Conservation (phyloP, 345 rosid genomes). For the Bretschneidera sinensis region DNA sequence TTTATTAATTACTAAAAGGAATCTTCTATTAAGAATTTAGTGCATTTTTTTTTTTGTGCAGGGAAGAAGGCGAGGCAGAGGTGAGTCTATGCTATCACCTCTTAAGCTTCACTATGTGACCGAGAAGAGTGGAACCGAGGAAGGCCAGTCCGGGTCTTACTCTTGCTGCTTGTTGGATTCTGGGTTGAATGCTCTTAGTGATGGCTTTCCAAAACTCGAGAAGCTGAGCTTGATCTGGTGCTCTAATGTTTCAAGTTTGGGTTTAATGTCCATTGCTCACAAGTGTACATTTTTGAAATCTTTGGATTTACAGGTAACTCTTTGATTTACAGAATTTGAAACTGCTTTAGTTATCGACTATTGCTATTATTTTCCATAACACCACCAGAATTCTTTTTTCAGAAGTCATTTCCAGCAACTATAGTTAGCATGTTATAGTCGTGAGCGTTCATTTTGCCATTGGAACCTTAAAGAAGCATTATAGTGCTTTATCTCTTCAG, state of each 20-base stretch:
- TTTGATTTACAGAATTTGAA: too few relatives aligned
- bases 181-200: constrained; percentile 57
- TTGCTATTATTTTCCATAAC: neutral
- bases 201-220: constrained; percentile 65
- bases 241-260: constrained; percentile 62
- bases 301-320: constrained; percentile 74
- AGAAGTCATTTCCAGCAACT: neutral
- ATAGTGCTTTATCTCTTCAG: neutral
- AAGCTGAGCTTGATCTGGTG: constrained; percentile 87
- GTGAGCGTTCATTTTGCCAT: neutral
- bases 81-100: constrained; percentile 20
- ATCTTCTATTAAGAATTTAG: too few relatives aligned
- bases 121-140: constrained; percentile 30
- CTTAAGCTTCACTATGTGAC: constrained; percentile 23
- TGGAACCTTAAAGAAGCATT: neutral
- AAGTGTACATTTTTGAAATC: constrained; percentile 58
- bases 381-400: neutral
- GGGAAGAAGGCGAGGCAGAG: constrained; percentile 44
- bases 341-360: neutral
- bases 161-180: constrained; percentile 69
- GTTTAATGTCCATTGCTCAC: constrained; percentile 57
- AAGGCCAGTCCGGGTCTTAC: constrained; percentile 30
- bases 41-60: constrained; percentile 21
- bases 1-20: too few relatives aligned
- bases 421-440: too few relatives aligned